Base-by-base conservation (phyloP, 805 yeast genomes). In the Lachancea quebecensis region DNA sequence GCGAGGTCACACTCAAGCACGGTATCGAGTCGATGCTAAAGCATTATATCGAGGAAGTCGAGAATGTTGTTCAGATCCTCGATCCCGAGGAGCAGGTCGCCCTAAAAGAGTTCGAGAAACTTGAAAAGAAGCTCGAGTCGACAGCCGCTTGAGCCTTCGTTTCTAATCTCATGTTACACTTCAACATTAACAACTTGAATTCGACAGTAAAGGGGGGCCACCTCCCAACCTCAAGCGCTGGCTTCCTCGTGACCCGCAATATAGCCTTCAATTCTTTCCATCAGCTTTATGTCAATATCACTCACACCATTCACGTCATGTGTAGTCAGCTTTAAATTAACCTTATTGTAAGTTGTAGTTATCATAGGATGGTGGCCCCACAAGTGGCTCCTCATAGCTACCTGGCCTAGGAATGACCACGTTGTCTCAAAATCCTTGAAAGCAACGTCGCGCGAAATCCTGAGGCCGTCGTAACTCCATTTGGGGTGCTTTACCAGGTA, bases 1-100 rank as follows among this genome's bases (percentile, higher is more conserved):
- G 95, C 58, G 87, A 87, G 51, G 93, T 89, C 52, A 93, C 99
- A 1, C 72, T 93, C 60, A 91, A 90, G 67, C 80, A 89, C 57
- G 99, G 99, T 29, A 93, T 93, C 49, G 97, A 93, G 65, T 79
- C 90, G n/a, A 93, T 93, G 99, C 73, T 93, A 60, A 88, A 79
- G 71, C 96, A 91, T 67, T 93, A 93, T 62, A 91, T 95, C 33
- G 99, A 95, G 60, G 99, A 93, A 60, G 97, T 93, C 29, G 76
- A 78, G 45, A 85, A 84, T 37, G 97, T 93, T 16, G 81, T 82
- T 58, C 96, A 89, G 64, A 81, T 87, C n/a, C 69, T 84, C 42
- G 95, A 87, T 52, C 91, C 85, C 41, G 91, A 82, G 46, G 82
- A 78, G 51, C 71, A 70, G 63, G 74, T 88, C 34, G 91, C 95